Conservation (phyloP, 257 asterid species). For the Ligustrum vulgare region DNA sequence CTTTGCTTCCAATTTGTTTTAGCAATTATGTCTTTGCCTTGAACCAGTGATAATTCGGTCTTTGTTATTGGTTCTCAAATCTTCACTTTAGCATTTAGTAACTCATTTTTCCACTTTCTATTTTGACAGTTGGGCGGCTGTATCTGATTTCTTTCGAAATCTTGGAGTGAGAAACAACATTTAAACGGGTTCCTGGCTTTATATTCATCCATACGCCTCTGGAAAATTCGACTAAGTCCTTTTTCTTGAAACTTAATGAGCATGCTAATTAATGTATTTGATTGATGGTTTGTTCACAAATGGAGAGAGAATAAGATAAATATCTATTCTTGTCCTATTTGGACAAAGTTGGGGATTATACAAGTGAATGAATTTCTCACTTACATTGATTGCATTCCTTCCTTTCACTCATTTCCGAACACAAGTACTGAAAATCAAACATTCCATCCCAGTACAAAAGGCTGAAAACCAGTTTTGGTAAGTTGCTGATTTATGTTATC, state of each 20-base stretch:
- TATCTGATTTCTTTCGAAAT: conserved; percentile 35
- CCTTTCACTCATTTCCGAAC: not conserved
- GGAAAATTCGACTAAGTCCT: conserved; percentile 4
- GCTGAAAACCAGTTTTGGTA: not conserved
- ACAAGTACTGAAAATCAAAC: not conserved
- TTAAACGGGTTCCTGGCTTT: conserved; percentile 14
- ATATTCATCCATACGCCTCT: not conserved
- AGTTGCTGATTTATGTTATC: not conserved
- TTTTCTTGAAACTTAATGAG: conserved; percentile 21
- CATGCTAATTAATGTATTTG: conserved; percentile 9
- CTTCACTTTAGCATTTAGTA: not conserved
- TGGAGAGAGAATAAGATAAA: not conserved
- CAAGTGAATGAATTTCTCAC: not conserved
- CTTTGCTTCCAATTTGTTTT: not conserved
- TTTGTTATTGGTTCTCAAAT: not conserved
- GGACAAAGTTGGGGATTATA: not conserved
- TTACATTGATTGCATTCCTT: not conserved
- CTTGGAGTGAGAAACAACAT: conserved; percentile 18
- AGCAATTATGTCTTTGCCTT: not conserved
- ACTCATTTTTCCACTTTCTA: not conserved
- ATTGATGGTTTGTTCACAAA: not conserved
- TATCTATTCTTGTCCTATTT: not conserved
- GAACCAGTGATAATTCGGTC: not conserved
- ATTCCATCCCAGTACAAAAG: not conserved
- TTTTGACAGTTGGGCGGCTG: conserved; percentile 87